Percentiles rank a stretch among this genome's conserved stretches.
Conservation (phyloP, 495 filamentous ascomycete genomes). For the Clohesyomyces aquaticus region DNA sequence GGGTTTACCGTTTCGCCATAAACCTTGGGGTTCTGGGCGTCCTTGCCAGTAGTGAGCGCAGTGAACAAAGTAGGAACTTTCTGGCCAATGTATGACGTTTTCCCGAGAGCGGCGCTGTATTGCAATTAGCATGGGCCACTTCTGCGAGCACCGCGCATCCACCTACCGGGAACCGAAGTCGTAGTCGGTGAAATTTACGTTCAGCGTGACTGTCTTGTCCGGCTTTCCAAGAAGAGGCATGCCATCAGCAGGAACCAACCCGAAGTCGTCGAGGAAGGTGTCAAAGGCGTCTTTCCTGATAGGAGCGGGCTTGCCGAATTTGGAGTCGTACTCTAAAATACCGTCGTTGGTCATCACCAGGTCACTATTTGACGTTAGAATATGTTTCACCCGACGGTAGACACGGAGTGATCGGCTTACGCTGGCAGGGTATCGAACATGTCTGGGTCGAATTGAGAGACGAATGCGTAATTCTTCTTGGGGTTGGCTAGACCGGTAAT, state of each 20-base stretch:
- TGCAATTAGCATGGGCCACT: not conserved
- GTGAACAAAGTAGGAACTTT: constrained; percentile 61
- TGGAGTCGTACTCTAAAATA: constrained; percentile 7
- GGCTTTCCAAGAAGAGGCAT: constrained; percentile 7
- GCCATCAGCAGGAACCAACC: constrained; percentile 27
- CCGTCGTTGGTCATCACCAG: constrained; percentile 18
- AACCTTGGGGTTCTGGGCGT: constrained; percentile 62
- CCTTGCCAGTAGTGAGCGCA: constrained; percentile 63
- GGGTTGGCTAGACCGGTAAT: constrained; percentile 2
- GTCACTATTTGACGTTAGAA: not conserved
- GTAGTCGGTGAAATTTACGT: constrained; percentile 7
- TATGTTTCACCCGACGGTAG: too few species aligned
- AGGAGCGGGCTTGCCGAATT: not conserved
- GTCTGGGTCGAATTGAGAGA: constrained; percentile 14
- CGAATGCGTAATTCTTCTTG: constrained; percentile 24
- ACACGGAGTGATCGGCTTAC: too few species aligned
- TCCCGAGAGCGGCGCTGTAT: constrained; percentile 11
- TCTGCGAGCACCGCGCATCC: not conserved
- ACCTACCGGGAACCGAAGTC: constrained; percentile 6
- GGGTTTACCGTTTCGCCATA: constrained; percentile 75
- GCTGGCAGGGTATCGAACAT: constrained; percentile 20
- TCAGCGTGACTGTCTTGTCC: constrained; percentile 10
- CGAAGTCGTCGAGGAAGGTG: constrained; percentile 33
- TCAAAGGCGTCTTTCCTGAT: not conserved
- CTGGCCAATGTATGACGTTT: constrained; percentile 11